Evolutionary conservation across 202 grass and related monocot species (phyloP).

Genomic region (Zoysia matrella): DNA sequence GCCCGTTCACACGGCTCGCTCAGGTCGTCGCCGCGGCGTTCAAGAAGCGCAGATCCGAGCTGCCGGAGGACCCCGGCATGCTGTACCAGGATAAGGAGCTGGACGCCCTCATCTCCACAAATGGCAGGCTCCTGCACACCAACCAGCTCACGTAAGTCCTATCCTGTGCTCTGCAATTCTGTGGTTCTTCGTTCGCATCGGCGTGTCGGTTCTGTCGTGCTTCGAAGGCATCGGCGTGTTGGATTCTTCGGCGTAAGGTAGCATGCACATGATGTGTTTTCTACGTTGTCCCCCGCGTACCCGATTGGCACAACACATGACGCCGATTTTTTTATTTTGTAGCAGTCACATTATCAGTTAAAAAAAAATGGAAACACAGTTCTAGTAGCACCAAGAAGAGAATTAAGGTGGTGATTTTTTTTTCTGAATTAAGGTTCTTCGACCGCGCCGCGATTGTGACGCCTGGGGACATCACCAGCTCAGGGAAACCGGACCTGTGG

Average conservation of each 20-base stretch:
- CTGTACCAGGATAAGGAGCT: conserved; percentile 75
- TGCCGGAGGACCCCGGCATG: conserved; percentile 56
- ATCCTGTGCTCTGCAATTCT: not conserved
- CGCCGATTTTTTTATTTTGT: conserved; percentile 15
- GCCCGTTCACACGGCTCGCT: too few relatives aligned
- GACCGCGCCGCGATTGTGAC: conserved; percentile 51
- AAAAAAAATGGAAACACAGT: not conserved
- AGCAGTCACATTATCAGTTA: conserved; percentile 4
- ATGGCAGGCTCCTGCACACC: conserved; percentile 76
- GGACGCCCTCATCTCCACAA: conserved; percentile 67
- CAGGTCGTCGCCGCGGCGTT: conserved; percentile 42
- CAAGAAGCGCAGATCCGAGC: conserved; percentile 53
- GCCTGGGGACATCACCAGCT: conserved; percentile 27
- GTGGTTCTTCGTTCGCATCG: not conserved
- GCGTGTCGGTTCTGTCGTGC: too few relatives aligned
- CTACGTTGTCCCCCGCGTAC: not conserved
- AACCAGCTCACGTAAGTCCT: conserved; percentile 69
- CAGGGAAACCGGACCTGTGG: conserved; percentile 45
- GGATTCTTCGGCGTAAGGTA: not conserved
- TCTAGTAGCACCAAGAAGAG: not conserved
- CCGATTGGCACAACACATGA: not conserved
- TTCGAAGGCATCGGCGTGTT: too few relatives aligned
- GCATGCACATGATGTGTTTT: conserved; percentile 26
- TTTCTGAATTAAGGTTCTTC: conserved; percentile 40
- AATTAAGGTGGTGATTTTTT: not conserved